Conservation (phyloP, 2,329 filamentous ascomycete genomes). For the Didymosphaeria variabile region DNA sequence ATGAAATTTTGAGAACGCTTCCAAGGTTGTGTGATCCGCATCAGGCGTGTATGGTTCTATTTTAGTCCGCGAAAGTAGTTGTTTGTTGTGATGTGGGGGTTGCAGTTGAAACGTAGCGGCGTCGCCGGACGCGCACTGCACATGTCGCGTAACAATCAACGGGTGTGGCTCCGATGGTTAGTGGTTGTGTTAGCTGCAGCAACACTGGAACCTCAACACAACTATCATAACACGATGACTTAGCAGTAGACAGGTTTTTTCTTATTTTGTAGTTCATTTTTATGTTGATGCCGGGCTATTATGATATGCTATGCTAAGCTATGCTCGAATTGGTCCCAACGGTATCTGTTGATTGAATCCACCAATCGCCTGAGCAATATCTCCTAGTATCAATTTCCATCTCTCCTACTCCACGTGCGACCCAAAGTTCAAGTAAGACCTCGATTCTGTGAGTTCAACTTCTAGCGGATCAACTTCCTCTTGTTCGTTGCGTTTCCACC, state of each 20-base stretch:
- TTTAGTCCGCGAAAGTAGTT: background rate
- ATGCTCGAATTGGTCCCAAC: background rate
- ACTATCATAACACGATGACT: background rate
- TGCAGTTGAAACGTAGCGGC: slow-evolving; percentile 14
- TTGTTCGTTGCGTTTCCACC: background rate
- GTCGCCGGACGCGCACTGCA: slow-evolving; percentile 15
- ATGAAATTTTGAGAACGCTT: background rate
- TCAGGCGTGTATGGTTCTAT: background rate
- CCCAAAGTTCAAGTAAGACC: background rate
- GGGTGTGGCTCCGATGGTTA: background rate
- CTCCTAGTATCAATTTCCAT: too few species aligned
- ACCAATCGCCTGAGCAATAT: background rate
- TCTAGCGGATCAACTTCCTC: background rate
- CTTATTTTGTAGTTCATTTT: background rate
- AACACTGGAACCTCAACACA: background rate
- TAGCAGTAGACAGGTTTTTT: background rate
- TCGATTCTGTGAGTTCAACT: background rate
- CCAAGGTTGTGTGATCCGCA: background rate
- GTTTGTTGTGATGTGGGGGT: slow-evolving; percentile 10
- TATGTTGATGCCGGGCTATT: background rate
- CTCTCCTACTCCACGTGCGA: too few species aligned
- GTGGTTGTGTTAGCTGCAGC: background rate
- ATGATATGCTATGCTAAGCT: background rate
- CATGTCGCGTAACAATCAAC: slow-evolving; percentile 19
- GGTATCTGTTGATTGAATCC: background rate